Evolutionary conservation across 495 filamentous ascomycete species (phyloP), one percentile per base, ranked within the genome.

Genomic region (Pyrenula aspistea): DNA sequence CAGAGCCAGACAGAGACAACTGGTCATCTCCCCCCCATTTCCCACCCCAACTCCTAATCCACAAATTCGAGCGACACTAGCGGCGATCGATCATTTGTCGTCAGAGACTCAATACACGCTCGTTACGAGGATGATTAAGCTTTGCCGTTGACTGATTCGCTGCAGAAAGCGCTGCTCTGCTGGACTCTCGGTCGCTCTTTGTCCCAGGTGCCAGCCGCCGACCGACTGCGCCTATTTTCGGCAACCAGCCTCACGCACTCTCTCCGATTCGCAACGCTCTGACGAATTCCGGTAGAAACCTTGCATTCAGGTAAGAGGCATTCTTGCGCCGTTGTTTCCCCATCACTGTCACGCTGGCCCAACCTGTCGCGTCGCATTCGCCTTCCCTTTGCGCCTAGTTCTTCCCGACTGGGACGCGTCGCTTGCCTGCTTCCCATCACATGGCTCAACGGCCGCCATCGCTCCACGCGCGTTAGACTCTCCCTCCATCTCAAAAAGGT

Each of bases 201-300:
- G 31, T 42, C 31, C n/a, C 31, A 42, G 31, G 31, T 42, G 31
- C 31, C 31, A 42, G 31, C 31, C 31, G 31, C 31, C 31, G 8
- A 15, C 31, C 31, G 4, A 15, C 50, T 8, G n/a, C 19, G 50
- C 50, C 50, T 52, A 52, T 52, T 52, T 52, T 52, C 50, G 50
- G 50, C 8, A 52, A 52, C 50, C 50, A 52, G 50, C 50, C 50
- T 52, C 50, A 52, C 50, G 22, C 19, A 24, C 50, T 20, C 50
- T 52, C 50, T 52, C 50, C 50, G 50, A 52, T 52, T 52, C 50
- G 50, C 50, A 52, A 52, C 50, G 50, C 50, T 52, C 50, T 52
- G 50, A 52, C 50, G 31, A 52, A 52, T 52, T 52, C 50, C 50
- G 50, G 10, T 52, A 52, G 8, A 52, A 52, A 52, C 50, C 50